Base-by-base conservation (phyloP, 768 basidiomycete species). In the Nidularia sp. region DNA sequence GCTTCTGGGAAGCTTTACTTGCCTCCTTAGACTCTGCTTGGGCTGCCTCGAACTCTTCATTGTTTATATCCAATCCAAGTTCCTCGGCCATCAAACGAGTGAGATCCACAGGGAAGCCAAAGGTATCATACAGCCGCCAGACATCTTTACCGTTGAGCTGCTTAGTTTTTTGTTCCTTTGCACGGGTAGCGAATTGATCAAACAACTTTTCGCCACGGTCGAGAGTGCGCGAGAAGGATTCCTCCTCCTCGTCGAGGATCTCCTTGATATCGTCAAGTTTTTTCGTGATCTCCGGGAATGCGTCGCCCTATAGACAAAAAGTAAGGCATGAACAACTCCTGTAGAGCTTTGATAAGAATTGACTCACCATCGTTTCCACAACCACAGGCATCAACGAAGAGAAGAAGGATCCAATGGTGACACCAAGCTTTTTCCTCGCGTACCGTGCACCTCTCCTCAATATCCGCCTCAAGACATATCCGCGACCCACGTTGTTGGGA, bases 1-100 rank as follows among this genome's bases (percentile, higher is more conserved):
- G 86, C 73, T 91, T 95, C 46, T 79, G 74, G 2, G 83, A 80
- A 4, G 83, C 90, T 70, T 94, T 96, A 69, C 91, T 94, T 3
- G 93, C 93, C 64, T 93, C 90, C 67, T 91, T 94, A 43, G 91
- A 93, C 54, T 82, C 80, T 22, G 86, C 81, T 65, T 94, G 90
- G 6, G 97, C 97, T 56, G 80, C 80, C 58, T 92, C 92, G 60
- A 98, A 96, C 59, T 95, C 94, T 46, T 76, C 75, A 57, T 95
- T 86, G 63, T 98, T 93, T 61, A 98, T 81, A 5, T 73, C 76
- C 43, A 99, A 74, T 2, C 86, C 87, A 31, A 92, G 73, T 64
- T 99, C 97, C 66, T 95, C 91, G 3, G 97, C 97, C 97, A 99
- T 98, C 53, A 99, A 77, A 47, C 88, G 85, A 1, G 97, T 99